Conservation (phyloP, 805 yeast genomes). For the Ogataea pilisensis region DNA sequence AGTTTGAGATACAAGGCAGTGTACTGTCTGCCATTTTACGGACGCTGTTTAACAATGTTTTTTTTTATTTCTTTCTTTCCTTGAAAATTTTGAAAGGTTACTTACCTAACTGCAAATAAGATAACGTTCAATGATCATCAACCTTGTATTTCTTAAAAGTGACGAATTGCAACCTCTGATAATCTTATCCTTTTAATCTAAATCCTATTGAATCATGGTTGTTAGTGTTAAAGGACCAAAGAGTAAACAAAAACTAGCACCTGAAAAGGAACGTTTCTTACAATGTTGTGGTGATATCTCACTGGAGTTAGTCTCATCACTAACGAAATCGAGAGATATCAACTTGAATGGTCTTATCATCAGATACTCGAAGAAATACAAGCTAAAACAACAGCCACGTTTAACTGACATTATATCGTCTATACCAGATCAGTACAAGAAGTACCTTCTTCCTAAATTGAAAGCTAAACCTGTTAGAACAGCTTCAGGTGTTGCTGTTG, state of each 20-base stretch:
- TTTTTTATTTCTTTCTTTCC: too few relatives aligned
- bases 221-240: constrained; percentile 32
- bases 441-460: constrained; percentile 83
- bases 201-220: too few relatives aligned
- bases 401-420: constrained; percentile 92
- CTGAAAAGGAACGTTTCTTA: constrained; percentile 89
- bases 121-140: constrained; percentile 6
- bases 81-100: too few relatives aligned
- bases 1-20: too few relatives aligned
- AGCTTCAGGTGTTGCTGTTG: constrained; percentile 98
- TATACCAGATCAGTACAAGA: constrained; percentile 93
- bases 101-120: constrained; percentile 3
- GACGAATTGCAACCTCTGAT: background rate
- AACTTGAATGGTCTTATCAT: constrained; percentile 88
- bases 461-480: constrained; percentile 99
- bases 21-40: too few relatives aligned
- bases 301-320: constrained; percentile 73
- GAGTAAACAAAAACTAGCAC: constrained; percentile 64
- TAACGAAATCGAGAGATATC: constrained; percentile 70
- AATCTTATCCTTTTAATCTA: too few relatives aligned
- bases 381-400: constrained; percentile 87
- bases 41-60: too few relatives aligned
- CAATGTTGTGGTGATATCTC: constrained; percentile 93
- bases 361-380: constrained; percentile 83
- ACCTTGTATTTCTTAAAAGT: too few relatives aligned